Base-by-base conservation (phyloP, 768 basidiomycete genomes). In the Hygrophoropsis aurantiaca region DNA sequence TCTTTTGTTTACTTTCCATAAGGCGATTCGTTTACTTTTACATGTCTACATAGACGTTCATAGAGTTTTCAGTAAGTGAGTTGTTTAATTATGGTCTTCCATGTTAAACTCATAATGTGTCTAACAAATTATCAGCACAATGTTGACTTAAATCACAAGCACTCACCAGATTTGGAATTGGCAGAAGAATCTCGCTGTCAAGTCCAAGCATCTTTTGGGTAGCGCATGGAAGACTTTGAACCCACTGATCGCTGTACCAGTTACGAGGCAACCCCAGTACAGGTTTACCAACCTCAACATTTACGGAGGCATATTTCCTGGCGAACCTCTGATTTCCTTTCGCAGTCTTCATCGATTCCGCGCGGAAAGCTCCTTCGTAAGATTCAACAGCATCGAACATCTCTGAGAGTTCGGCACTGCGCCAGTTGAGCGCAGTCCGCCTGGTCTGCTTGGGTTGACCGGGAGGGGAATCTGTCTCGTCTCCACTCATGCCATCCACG, bases 401-500 rank as follows among this genome's bases (percentile, higher is more conserved):
- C 20, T 16, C 2, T 16, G 8, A 7, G 11, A 37, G 11, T 44
- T 50, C 50, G 44, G 35, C 8, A 52, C 9, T 18, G 9, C 7
- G 32, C n/a, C 20, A n/a, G 13, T 15, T 9, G 11, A 9, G 18
- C 13, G 16, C 25, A 39, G 37, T 18, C 24, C 11, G 0, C n/a
- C 19, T n/a, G 11, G 2, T 10, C 10, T n/a, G 15, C 39, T 21
- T 40, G 21, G 2, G 39, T 20, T 3, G 26, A 20, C 20, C 39
- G 15, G 11, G 26, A 21, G 36, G 27, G 11, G 10, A 16, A 9
- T 52, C 38, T 13, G 42, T 52, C n/a, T 52, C 19, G 16, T 52
- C 47, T 23, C 37, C 37, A 19, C 47, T 52, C 51, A 52, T 49
- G 5, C 48, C 48, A 4, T 50, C 16, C 5, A 52, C 7, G 18